Evolutionary conservation across 2,329 filamentous ascomycete species (phyloP).

Genomic region (Fusarium annulatum): DNA sequence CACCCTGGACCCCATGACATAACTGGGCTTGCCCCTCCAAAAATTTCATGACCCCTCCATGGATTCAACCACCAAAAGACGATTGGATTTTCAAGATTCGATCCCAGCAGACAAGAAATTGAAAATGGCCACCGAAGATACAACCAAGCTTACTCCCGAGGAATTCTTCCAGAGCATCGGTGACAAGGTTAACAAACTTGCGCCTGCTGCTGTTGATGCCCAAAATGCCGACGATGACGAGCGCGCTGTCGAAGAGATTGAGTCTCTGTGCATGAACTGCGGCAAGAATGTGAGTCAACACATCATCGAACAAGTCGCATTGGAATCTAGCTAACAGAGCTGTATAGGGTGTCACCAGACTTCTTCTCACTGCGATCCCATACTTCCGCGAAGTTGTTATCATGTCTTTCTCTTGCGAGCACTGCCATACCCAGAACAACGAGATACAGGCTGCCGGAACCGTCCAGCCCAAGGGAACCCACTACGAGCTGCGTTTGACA

Average conservation of each 20-base stretch:
- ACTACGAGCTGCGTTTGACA: slow-evolving; percentile 85
- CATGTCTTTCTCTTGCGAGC: slow-evolving; percentile 94
- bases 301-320: neutral
- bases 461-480: slow-evolving; percentile 88
- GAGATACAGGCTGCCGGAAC: slow-evolving; percentile 93
- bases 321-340: slow-evolving; percentile 26
- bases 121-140: slow-evolving; percentile 57
- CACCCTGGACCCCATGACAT: slow-evolving; percentile 45
- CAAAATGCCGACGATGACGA: slow-evolving; percentile 60
- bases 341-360: slow-evolving; percentile 79
- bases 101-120: slow-evolving; percentile 48
- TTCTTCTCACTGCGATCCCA: slow-evolving; percentile 91
- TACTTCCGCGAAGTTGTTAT: slow-evolving; percentile 98
- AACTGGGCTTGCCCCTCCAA: slow-evolving; percentile 49
- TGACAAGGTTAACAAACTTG: slow-evolving; percentile 67
- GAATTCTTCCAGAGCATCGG: slow-evolving; percentile 73
- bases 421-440: slow-evolving; percentile 91
- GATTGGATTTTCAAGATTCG: slow-evolving; percentile 31
- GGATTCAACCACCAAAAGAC: slow-evolving; percentile 28
- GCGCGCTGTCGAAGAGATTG: slow-evolving; percentile 73
- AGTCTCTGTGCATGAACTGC: slow-evolving; percentile 90
- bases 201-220: slow-evolving; percentile 51
- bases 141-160: slow-evolving; percentile 54
- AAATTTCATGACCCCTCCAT: slow-evolving; percentile 48
- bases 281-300: slow-evolving; percentile 72